Evolutionary conservation across 345 rosid genomes (phyloP), one percentile per base, ranked within the genome.

Genomic region (Salix viminalis): DNA sequence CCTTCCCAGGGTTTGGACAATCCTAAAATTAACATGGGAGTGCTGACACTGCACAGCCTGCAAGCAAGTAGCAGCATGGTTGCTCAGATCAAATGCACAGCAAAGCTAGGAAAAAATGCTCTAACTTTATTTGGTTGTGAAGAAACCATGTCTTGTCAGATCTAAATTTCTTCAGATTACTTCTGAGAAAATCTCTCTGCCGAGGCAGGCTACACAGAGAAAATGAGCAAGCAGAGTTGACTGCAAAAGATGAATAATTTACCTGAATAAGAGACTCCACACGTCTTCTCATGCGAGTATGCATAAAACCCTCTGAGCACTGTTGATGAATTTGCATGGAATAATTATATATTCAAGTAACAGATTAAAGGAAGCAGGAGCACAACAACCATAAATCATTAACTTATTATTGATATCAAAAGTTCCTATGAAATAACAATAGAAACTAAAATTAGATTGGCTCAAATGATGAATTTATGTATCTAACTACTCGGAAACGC

Each of bases 301-400:
- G 99, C 97, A 96, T 94, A 86, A 96, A 96, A 30, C 96, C 96
- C 81, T 92, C 98, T 0, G 99, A 90, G 85, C 93, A 90, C 99
- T 94, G 80, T 70, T 30, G 75, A 48, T 41, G 70, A 71, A 81
- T 24, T 58, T 61, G 23, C 65, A 80, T 24, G 41, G 60, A 76
- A 71, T 37, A 32, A 30, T 64, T 69, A 32, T 36, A 76, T 65
- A 67, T 69, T 58, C 36, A 75, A 60, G 65, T 34, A 11, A 18
- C 41, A 6, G 41, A 30, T 28, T 5, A 64, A 26, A 23, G n/a
- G 70, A 8, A 24, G 37, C 52, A 0, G 4, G 48, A 61, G 42
- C 39, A 69, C 24, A 65, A 58, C 23, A 52, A 44, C 41, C 34
- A 65, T 65, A 16, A 32, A 26, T 65, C 23, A 18, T 4, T 34